Conservation (phyloP, 2,329 filamentous ascomycete species). For the Cercospora nicotianae region DNA sequence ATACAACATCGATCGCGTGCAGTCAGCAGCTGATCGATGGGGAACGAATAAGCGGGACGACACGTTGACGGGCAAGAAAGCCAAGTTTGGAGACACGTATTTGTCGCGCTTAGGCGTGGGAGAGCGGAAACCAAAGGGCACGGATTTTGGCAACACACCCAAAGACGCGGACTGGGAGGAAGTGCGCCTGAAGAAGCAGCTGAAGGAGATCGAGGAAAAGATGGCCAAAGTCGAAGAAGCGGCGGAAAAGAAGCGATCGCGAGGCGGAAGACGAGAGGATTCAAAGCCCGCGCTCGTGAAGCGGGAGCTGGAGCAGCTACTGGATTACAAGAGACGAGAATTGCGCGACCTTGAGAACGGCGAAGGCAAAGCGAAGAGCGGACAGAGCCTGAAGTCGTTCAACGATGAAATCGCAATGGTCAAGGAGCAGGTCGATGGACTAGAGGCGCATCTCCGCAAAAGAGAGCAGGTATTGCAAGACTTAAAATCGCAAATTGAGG, state of each 20-base stretch:
- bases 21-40: slow-evolving; percentile 68
- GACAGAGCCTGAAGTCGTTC: slow-evolving; percentile 72
- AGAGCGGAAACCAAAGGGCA: slow-evolving; percentile 75
- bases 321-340: slow-evolving; percentile 89
- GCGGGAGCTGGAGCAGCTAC: slow-evolving; percentile 85
- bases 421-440: slow-evolving; percentile 88
- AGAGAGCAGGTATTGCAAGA: slow-evolving; percentile 75
- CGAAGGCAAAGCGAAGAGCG: slow-evolving; percentile 65
- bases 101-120: slow-evolving; percentile 80
- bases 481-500: slow-evolving; percentile 78
- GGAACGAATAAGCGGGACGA: slow-evolving; percentile 74
- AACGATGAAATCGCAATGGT: slow-evolving; percentile 85
- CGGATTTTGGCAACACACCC: slow-evolving; percentile 82
- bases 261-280: slow-evolving; percentile 57
- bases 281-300: slow-evolving; percentile 89
- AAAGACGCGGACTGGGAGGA: slow-evolving; percentile 96
- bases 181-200: slow-evolving; percentile 88
- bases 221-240: slow-evolving; percentile 78
- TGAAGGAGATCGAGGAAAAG: slow-evolving; percentile 84
- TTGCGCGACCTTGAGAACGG: slow-evolving; percentile 74
- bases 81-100: slow-evolving; percentile 97
- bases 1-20: slow-evolving; percentile 81
- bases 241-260: slow-evolving; percentile 50
- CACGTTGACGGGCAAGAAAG: slow-evolving; percentile 84
- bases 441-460: slow-evolving; percentile 77